Conservation (phyloP, 169 alveolate genomes). For the Besnoitia besnoiti region DNA sequence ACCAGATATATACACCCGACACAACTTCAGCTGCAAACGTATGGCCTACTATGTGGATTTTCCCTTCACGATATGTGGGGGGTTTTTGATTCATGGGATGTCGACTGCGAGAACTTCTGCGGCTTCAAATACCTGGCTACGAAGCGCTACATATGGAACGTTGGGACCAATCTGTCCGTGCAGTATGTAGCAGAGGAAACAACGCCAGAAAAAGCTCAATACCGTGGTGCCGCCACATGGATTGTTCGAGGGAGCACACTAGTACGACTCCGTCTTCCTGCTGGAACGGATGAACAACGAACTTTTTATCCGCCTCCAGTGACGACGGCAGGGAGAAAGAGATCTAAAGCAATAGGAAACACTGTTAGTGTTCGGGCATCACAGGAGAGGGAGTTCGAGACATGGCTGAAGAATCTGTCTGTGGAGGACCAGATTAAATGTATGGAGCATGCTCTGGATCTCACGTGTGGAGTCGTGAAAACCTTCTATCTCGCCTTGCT, state of each 20-base stretch:
- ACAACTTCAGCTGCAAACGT: background rate
- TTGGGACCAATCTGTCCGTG: background rate
- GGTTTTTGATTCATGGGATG: background rate
- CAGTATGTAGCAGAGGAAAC: too few relatives aligned
- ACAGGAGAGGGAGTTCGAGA: background rate
- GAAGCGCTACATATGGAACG: background rate
- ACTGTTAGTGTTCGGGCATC: background rate
- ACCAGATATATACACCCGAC: background rate
- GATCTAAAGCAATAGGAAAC: background rate
- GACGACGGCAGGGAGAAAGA: background rate
- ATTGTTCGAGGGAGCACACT: too few relatives aligned
- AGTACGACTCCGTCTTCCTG: too few relatives aligned
- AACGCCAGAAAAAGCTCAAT: too few relatives aligned
- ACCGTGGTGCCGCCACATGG: too few relatives aligned
- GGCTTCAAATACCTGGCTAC: background rate
- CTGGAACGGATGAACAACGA: too few relatives aligned
- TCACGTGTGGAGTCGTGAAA: constrained; percentile 2
- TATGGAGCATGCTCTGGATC: background rate
- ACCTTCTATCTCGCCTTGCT: background rate
- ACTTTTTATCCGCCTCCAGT: background rate
- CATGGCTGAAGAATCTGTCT: background rate
- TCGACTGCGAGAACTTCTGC: constrained; percentile 12
- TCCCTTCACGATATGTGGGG: background rate
- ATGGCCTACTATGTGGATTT: background rate
- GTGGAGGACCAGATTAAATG: background rate